Percentiles rank a stretch among this genome's conserved stretches.
Conservation (phyloP, 768 basidiomycete species). For the Boletus tylopilopsis region DNA sequence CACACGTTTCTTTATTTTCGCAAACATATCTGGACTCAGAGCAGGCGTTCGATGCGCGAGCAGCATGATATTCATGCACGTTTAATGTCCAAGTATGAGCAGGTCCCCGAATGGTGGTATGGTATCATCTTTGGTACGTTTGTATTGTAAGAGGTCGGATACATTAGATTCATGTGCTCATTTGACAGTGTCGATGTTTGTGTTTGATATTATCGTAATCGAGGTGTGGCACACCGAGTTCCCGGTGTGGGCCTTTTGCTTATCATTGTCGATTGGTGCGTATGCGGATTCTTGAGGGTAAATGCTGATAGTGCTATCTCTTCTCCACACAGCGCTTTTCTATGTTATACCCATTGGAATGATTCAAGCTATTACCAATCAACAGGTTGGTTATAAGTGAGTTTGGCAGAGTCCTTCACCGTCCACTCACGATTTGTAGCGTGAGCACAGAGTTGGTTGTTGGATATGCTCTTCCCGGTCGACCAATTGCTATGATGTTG, state of each 20-base stretch:
- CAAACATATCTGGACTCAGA: constrained; percentile 72
- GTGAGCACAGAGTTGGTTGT: constrained; percentile 74
- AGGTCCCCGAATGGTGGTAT: constrained; percentile 67
- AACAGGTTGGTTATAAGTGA: constrained; percentile 59
- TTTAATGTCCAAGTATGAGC: constrained; percentile 52
- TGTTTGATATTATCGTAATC: constrained; percentile 56
- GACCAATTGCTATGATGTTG: constrained; percentile 78
- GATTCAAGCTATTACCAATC: constrained; percentile 80
- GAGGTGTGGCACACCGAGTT: constrained; percentile 56
- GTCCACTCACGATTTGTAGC: constrained; percentile 12
- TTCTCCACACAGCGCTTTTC: constrained; percentile 41
- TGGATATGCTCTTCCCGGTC: constrained; percentile 53
- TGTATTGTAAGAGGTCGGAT: not conserved
- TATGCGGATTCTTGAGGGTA: constrained; percentile 1
- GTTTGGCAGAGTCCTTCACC: not conserved
- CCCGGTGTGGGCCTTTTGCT: constrained; percentile 41
- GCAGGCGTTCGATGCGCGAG: constrained; percentile 66
- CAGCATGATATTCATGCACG: constrained; percentile 72
- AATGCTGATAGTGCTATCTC: not conserved
- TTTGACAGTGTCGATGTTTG: constrained; percentile 42
- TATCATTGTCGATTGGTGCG: constrained; percentile 29
- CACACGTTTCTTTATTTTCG: constrained; percentile 76
- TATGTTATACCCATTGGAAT: constrained; percentile 74
- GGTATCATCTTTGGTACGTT: constrained; percentile 24
- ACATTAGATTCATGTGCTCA: not conserved